phyloP scores from a whole-genome alignment of 257 asterid species.

The Ligustrum vulgare region DNA sequence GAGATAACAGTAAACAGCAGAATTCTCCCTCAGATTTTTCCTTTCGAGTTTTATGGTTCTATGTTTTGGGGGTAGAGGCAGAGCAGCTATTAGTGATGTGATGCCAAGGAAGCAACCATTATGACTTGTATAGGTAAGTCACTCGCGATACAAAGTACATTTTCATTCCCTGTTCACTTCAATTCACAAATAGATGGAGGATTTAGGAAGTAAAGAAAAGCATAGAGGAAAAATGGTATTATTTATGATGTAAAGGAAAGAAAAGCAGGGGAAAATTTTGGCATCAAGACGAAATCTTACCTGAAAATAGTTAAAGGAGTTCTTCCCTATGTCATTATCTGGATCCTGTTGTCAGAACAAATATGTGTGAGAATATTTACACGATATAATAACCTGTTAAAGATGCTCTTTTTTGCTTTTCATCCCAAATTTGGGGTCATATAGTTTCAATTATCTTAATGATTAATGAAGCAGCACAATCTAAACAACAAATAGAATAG shows the following conservation, averaged over 20 bases:
- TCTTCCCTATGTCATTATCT: slow-evolving; percentile 91
- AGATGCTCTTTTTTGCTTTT: no score
- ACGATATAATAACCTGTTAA: slow-evolving; percentile 3
- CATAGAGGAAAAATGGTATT: background rate
- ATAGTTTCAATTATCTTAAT: background rate
- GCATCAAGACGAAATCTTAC: slow-evolving; percentile 27
- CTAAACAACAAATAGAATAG: background rate
- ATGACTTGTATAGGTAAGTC: background rate
- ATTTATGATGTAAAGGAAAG: slow-evolving; percentile 1
- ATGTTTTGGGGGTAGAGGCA: background rate
- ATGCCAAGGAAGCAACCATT: background rate
- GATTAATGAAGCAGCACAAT: background rate
- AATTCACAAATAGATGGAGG: background rate
- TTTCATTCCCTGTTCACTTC: background rate
- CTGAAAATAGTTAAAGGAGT: slow-evolving; percentile 88
- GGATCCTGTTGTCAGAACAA: slow-evolving; percentile 60
- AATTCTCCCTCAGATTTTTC: background rate
- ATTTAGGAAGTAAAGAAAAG: background rate
- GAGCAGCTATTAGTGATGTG: background rate
- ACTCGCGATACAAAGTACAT: background rate
- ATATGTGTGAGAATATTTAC: slow-evolving; percentile 16
- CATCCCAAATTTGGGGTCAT: background rate
- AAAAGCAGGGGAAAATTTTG: slow-evolving; percentile 1
- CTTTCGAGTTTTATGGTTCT: background rate
- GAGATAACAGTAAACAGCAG: background rate